Evolutionary conservation across 2,329 filamentous ascomycete species (phyloP), one percentile per base, ranked within the genome.

Genomic region (Fusarium keratoplasticum): DNA sequence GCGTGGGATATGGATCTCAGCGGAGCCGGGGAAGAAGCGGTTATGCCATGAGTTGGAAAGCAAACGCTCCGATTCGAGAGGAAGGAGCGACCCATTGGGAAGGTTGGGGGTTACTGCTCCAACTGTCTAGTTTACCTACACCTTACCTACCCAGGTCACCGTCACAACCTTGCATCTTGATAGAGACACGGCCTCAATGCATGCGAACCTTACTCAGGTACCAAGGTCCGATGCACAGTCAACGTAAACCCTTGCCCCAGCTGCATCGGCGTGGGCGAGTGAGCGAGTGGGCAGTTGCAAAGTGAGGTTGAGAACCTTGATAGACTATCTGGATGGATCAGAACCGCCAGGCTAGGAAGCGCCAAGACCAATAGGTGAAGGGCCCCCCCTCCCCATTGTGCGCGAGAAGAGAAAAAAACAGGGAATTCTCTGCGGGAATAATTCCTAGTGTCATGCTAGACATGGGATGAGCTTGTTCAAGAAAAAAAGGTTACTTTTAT

Each of bases 231-330:
- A 52, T 52, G 47, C 47, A 52, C 47, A 52, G 47, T 52, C 47
- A 52, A 33, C 38, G n/a, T 10, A 40, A 52, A 35, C 25, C 55
- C 50, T 35, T 40, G 52, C 35, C 6, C 31, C 18, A 20, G 36
- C 57, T 60, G 31, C 38, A 38, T 47, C 42, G 42, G 42, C 25
- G 57, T 25, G 29, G 54, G 25, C 16, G 44, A 54, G 63, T 61
- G 58, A 47, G 59, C 66, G 44, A 42, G 63, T 64, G 58, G 60
- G 55, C 66, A 61, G 59, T 61, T 73, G 66, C 16, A 42, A 16
- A 50, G 59, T 44, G 29, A 64, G 50, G 40, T 60, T 25, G 64
- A 77, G 75, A 77, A 77, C 75, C 75, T 36, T 66, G 75, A 77
- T 77, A 76, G 75, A 62, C 42, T 67, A 70, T 57, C 47, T n/a